These are phyloP conservation scores for Oropetium thomaeum DNA, from an alignment of 176 grass and related monocot genomes.

Conservation along the genomic window DNA sequence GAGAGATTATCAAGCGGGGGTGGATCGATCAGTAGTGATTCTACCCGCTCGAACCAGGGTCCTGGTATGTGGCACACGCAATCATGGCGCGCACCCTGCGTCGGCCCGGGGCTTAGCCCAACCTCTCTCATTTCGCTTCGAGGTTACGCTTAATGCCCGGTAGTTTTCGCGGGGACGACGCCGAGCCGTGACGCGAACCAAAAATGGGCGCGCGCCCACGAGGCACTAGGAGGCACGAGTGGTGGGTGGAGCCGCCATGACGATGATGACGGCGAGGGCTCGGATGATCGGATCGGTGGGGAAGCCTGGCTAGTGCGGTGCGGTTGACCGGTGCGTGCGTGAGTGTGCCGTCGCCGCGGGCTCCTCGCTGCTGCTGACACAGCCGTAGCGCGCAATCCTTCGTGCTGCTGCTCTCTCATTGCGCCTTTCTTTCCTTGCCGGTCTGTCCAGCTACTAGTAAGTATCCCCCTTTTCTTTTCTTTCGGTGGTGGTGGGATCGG, in stretches of 20 bases:
- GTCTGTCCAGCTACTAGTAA: conserved; percentile 5
- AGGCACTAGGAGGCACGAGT: background rate
- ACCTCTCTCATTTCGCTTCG: conserved; percentile 15
- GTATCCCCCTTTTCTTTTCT: background rate
- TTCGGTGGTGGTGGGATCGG: conserved; percentile 17
- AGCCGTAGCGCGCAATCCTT: background rate
- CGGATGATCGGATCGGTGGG: background rate
- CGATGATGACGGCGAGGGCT: background rate
- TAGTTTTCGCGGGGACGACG: background rate
- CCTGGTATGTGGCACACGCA: background rate
- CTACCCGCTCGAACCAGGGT: background rate
- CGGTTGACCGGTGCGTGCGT: conserved; percentile 23
- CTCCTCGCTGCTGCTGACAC: background rate
- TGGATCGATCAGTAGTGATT: background rate
- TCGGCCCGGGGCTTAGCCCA: background rate
- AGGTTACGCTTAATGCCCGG: conserved; percentile 16
- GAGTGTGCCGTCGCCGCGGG: background rate
- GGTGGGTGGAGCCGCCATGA: background rate
- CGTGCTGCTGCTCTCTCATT: background rate
- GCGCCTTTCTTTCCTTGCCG: background rate
- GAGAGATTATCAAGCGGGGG: background rate
- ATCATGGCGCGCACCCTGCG: conserved; percentile 19
- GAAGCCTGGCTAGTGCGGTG: conserved; percentile 4
- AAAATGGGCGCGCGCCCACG: background rate
- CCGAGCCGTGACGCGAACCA: background rate